phyloP scores from a whole-genome alignment of 148 eudicot genomes.

The Nyssa sinensis region DNA sequence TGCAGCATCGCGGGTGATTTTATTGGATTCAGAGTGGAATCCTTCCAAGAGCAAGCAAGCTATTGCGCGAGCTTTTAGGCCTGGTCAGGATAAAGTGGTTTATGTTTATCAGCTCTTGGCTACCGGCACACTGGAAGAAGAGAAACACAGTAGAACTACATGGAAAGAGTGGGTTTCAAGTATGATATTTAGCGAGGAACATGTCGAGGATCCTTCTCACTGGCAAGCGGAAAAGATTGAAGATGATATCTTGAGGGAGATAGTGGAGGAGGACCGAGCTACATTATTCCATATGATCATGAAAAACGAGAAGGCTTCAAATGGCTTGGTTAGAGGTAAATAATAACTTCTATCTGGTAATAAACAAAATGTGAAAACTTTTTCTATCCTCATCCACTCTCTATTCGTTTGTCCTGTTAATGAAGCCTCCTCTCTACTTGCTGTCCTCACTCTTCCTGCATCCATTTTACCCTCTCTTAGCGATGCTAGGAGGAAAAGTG shows the following conservation, averaged over 20 bases:
- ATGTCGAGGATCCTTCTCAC: conserved; percentile 84
- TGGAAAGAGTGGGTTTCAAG: conserved; percentile 99
- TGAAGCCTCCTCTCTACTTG: no score
- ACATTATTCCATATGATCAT: conserved; percentile 79
- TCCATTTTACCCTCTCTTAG: no score
- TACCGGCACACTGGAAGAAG: conserved; percentile 83
- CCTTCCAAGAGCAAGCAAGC: conserved; percentile 98
- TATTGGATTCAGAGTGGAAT: conserved; percentile 95
- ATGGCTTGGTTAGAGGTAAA: conserved; percentile 33
- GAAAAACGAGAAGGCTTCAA: conserved; percentile 91
- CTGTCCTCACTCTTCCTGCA: no score
- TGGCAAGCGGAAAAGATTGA: conserved; percentile 95
- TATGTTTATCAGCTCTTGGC: conserved; percentile 89
- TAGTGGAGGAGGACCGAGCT: conserved; percentile 84
- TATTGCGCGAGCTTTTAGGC: conserved; percentile 89
- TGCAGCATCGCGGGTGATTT: conserved; percentile 95
- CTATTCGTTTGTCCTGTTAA: background rate
- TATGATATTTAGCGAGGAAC: conserved; percentile 94
- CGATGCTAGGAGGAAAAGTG: no score
- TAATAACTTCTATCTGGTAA: background rate
- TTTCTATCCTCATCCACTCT: background rate
- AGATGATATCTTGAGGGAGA: conserved; percentile 83
- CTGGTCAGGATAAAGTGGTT: conserved; percentile 89
- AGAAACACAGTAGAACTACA: conserved; percentile 74
- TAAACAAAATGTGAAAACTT: background rate